These are phyloP conservation scores for Xylaria bambusicola DNA, from an alignment of 495 filamentous ascomycete genomes.

Conservation along the genomic window DNA sequence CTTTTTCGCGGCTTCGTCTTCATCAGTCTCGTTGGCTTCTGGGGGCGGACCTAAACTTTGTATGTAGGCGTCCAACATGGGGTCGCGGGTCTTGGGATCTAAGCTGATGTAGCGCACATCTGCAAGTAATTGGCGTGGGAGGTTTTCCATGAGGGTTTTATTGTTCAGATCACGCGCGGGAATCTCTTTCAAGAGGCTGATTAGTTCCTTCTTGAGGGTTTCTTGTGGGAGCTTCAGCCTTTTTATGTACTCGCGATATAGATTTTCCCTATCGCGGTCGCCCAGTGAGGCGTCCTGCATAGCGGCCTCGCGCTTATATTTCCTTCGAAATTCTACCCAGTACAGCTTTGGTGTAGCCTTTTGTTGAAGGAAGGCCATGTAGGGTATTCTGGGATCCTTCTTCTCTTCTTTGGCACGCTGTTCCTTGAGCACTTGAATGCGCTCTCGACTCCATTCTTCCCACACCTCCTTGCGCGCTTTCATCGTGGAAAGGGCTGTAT, in stretches of 20 bases:
- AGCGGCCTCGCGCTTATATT: slow-evolving; percentile 75
- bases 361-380: slow-evolving; percentile 77
- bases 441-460: slow-evolving; percentile 74
- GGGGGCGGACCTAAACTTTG: slow-evolving; percentile 70
- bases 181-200: slow-evolving; percentile 69
- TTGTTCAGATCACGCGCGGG: slow-evolving; percentile 67
- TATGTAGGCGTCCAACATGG: slow-evolving; percentile 75
- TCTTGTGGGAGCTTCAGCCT: slow-evolving; percentile 73
- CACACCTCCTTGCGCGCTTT: slow-evolving; percentile 79
- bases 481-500: slow-evolving; percentile 79
- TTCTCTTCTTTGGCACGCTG: slow-evolving; percentile 76
- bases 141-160: slow-evolving; percentile 59
- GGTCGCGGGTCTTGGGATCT: slow-evolving; percentile 65
- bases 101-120: slow-evolving; percentile 85
- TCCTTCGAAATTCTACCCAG: slow-evolving; percentile 94
- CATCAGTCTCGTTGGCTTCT: slow-evolving; percentile 52
- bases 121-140: slow-evolving; percentile 68
- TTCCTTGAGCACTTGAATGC: slow-evolving; percentile 69
- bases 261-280: slow-evolving; percentile 89
- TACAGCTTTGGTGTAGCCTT: slow-evolving; percentile 87
- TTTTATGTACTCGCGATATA: slow-evolving; percentile 84
- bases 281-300: slow-evolving; percentile 75
- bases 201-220: slow-evolving; percentile 76
- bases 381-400: slow-evolving; percentile 82
- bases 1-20: slow-evolving; percentile 61